These are phyloP conservation scores for Westerdykella sp. DNA, from an alignment of 2,329 filamentous ascomycete genomes.

Conservation along the genomic window DNA sequence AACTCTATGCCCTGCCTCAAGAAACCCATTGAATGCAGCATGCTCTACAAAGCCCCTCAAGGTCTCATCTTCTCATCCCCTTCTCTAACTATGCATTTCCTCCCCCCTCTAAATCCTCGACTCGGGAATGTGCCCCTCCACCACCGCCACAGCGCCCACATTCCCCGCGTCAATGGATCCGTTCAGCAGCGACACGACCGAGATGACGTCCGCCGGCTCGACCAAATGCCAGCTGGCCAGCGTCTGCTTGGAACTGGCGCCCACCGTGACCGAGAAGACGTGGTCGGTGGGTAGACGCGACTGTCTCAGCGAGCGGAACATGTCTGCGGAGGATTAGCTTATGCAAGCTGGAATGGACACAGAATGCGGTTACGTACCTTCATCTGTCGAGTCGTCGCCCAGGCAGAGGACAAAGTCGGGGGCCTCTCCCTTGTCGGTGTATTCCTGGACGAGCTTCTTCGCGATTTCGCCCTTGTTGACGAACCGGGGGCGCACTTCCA, in stretches of 20 bases:
- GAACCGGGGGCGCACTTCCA: conserved; percentile 93
- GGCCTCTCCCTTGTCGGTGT: conserved; percentile 54
- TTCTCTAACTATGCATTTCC: background rate
- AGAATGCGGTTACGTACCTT: conserved; percentile 55
- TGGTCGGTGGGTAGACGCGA: conserved; percentile 55
- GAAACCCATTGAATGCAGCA: too few relatives aligned
- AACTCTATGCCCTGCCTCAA: too few relatives aligned
- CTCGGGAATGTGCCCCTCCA: conserved; percentile 36
- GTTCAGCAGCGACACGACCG: conserved; percentile 52
- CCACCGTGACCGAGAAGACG: conserved; percentile 87
- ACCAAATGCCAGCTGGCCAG: conserved; percentile 84
- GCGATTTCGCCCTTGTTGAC: conserved; percentile 98
- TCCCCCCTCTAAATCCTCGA: conserved; percentile 17
- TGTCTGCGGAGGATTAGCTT: conserved; percentile 44
- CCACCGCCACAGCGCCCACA: conserved; percentile 36
- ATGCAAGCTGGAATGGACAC: background rate
- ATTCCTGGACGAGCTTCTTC: conserved; percentile 71
- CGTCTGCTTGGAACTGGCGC: conserved; percentile 86
- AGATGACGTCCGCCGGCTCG: conserved; percentile 82
- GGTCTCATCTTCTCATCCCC: background rate
- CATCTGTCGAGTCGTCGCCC: conserved; percentile 95
- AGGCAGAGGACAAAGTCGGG: conserved; percentile 85
- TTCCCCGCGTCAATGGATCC: conserved; percentile 41
- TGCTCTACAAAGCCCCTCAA: background rate
- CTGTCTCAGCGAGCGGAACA: conserved; percentile 72